Conservation (phyloP, 306 rosid genomes). For the Macrotyloma uniflorum region DNA sequence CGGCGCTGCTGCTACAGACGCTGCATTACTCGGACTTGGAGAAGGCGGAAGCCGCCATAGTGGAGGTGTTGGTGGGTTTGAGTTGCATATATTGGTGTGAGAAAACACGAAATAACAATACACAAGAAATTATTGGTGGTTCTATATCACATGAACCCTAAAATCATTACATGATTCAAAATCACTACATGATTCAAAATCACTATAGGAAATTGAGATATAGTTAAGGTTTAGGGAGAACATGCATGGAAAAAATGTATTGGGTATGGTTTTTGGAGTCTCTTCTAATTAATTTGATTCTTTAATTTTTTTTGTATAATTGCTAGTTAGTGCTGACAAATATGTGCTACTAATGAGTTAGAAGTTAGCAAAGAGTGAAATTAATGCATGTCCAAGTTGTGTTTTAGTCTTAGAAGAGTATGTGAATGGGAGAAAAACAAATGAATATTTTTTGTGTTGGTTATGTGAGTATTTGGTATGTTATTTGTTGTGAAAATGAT, state of each 20-base stretch:
- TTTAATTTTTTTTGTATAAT: background rate
- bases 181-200: too few relatives aligned
- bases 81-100: conserved; percentile 61
- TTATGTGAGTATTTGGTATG: too few relatives aligned
- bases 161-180: too few relatives aligned
- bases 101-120: conserved; percentile 10
- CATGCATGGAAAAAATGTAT: background rate
- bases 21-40: conserved; percentile 78
- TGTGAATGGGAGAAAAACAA: too few relatives aligned
- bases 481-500: too few relatives aligned
- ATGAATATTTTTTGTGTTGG: too few relatives aligned
- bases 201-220: background rate
- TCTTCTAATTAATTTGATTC: background rate
- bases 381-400: too few relatives aligned
- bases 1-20: conserved; percentile 60
- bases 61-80: conserved; percentile 70
- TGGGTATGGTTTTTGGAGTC: background rate
- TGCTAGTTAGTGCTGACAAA: background rate
- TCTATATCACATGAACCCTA: too few relatives aligned
- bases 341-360: background rate
- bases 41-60: conserved; percentile 79
- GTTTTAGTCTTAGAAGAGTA: too few relatives aligned
- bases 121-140: too few relatives aligned
- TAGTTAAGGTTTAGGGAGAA: background rate
- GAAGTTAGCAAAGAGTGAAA: background rate